Conservation (phyloP, 2,329 filamentous ascomycete species). For the Daldinia sp. region DNA sequence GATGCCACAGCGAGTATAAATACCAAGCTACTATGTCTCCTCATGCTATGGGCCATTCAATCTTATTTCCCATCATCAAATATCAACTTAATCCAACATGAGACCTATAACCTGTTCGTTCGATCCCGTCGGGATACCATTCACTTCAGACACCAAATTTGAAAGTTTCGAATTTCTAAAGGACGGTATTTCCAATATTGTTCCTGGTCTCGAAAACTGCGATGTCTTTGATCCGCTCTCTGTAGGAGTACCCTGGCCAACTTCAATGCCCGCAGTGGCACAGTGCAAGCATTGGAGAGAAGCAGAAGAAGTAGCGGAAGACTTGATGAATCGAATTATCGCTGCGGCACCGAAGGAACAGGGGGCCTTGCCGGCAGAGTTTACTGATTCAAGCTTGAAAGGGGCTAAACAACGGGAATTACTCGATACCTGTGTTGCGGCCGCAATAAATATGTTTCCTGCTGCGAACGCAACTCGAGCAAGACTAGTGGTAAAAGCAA, state of each 20-base stretch:
- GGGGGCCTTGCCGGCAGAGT: conserved; percentile 11
- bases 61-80: not conserved
- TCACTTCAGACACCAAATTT: conserved; percentile 2
- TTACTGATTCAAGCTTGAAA: conserved; percentile 5
- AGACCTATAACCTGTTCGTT: conserved; percentile 11
- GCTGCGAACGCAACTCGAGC: conserved; percentile 3
- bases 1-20: not conserved
- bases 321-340: conserved; percentile 14
- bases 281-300: conserved; percentile 18
- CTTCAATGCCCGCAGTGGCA: conserved; percentile 14
- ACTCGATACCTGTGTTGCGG: conserved; percentile 7
- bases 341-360: conserved; percentile 1
- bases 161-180: conserved; percentile 16
- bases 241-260: conserved; percentile 12
- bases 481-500: conserved; percentile 16
- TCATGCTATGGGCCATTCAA: not conserved
- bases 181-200: not conserved
- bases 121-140: conserved; percentile 16
- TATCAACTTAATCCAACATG: not conserved
- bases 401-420: conserved; percentile 16
- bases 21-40: not conserved
- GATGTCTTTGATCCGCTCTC: conserved; percentile 7
- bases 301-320: conserved; percentile 5
- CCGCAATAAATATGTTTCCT: conserved; percentile 20
- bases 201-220: conserved; percentile 19